phyloP scores from a whole-genome alignment of 2,329 filamentous ascomycete genomes.

The Verticillium longisporum region DNA sequence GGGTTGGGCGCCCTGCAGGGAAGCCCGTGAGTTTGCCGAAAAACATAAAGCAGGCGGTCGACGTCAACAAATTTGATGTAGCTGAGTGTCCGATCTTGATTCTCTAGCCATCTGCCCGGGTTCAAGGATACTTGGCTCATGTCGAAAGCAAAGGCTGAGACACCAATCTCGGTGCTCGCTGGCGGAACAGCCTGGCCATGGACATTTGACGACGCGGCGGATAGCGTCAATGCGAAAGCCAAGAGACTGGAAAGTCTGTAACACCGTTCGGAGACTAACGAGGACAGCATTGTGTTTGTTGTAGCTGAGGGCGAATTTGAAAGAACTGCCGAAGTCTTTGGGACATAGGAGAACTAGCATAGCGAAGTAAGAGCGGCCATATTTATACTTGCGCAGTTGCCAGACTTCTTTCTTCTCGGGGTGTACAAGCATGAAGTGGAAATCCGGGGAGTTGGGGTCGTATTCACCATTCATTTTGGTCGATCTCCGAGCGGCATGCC shows the following conservation, averaged over 20 bases:
- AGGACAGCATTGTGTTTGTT: slow-evolving; percentile 1
- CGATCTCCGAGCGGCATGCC: background rate
- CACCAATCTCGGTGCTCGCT: slow-evolving; percentile 20
- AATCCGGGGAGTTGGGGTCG: background rate
- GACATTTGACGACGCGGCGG: background rate
- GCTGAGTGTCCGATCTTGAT: slow-evolving; percentile 37
- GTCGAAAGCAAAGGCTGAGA: slow-evolving; percentile 28
- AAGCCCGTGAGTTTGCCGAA: slow-evolving; percentile 36
- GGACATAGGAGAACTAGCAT: background rate
- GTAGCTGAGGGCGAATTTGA: background rate
- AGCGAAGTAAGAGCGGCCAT: background rate
- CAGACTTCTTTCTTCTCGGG: background rate
- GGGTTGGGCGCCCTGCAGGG: slow-evolving; percentile 35
- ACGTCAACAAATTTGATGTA: slow-evolving; percentile 39
- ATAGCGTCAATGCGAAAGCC: background rate
- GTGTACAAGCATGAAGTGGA: background rate
- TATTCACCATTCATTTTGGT: background rate
- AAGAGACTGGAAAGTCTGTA: background rate
- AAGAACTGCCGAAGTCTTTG: background rate
- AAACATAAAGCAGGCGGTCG: slow-evolving; percentile 40
- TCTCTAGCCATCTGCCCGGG: slow-evolving; percentile 30
- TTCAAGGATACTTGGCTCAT: slow-evolving; percentile 30
- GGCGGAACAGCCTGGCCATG: slow-evolving; percentile 18
- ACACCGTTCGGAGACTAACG: background rate
- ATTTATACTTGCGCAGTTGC: background rate